Conservation (phyloP, 2,329 filamentous ascomycete genomes). For the Acrocalymma vagum region DNA sequence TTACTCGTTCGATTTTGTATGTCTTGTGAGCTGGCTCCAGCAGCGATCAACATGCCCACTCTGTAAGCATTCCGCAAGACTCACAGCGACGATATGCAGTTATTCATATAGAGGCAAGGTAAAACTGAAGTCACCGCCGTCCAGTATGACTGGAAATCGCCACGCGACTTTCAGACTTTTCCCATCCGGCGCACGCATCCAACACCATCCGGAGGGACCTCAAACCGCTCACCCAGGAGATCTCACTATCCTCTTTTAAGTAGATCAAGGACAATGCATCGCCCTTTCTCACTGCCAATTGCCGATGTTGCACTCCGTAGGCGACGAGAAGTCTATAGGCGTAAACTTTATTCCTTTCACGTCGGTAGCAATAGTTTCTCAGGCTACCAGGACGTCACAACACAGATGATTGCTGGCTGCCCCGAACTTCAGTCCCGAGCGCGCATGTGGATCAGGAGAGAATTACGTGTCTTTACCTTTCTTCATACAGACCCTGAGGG, state of each 20-base stretch:
- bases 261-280: conserved; percentile 22
- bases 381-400: conserved; percentile 76
- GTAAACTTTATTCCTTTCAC: conserved; percentile 78
- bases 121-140: conserved; percentile 66
- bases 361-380: conserved; percentile 84
- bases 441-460: conserved; percentile 81
- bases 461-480: conserved; percentile 84
- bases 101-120: no score
- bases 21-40: conserved; percentile 83
- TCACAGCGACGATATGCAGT: no score
- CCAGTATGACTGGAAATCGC: conserved; percentile 68
- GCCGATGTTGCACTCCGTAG: conserved; percentile 60
- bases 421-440: conserved; percentile 77
- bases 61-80: conserved; percentile 74
- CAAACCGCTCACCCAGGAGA: neutral
- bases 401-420: conserved; percentile 70
- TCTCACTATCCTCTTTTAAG: conserved; percentile 25
- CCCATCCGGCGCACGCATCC: conserved; percentile 51
- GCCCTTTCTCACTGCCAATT: conserved; percentile 31
- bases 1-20: conserved; percentile 83
- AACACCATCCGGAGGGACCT: conserved; percentile 8
- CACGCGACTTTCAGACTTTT: conserved; percentile 67
- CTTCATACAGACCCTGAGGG: conserved; percentile 56
- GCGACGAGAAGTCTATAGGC: conserved; percentile 76
- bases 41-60: conserved; percentile 78